Conservation (phyloP, 1,284 basidiomycete genomes). For the Apiotrichum mycotoxinovorans region DNA sequence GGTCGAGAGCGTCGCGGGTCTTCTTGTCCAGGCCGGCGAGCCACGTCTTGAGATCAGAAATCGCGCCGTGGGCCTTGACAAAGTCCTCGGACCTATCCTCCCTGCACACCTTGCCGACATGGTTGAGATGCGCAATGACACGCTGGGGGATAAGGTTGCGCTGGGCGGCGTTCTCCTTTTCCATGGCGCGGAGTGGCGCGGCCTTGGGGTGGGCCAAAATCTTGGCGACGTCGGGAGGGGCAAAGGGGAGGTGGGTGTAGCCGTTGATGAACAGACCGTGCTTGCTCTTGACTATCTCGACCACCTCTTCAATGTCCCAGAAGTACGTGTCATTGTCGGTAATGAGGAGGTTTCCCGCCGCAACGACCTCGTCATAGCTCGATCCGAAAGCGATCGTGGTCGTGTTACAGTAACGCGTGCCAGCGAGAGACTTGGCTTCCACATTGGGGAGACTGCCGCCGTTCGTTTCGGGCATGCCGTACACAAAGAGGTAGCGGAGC, state of each 20-base stretch:
- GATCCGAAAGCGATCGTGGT: constrained; percentile 11
- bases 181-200: not conserved
- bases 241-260: constrained; percentile 12
- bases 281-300: constrained; percentile 4
- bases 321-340: constrained; percentile 13
- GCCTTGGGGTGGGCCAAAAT: constrained; percentile 10
- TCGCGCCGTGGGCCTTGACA: not conserved
- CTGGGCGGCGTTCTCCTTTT: constrained; percentile 1
- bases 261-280: constrained; percentile 13
- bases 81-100: not conserved
- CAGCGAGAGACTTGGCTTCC: not conserved
- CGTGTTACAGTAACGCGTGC: constrained; percentile 4
- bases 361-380: constrained; percentile 2
- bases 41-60: constrained; percentile 5
- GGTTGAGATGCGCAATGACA: not conserved
- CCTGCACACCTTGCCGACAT: not conserved
- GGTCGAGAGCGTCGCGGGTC: not conserved
- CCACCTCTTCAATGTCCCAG: constrained; percentile 16
- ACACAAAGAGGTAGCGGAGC: constrained; percentile 15
- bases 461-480: not conserved
- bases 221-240: constrained; percentile 2
- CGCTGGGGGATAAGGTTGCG: not conserved
- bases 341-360: constrained; percentile 7
- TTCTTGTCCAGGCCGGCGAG: not conserved
- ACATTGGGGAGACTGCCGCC: not conserved